Percentiles rank a stretch among this genome's conserved stretches.
These are phyloP conservation scores for Amaranthus palmeri DNA, from an alignment of 148 eudicot species.

Conservation along the genomic window DNA sequence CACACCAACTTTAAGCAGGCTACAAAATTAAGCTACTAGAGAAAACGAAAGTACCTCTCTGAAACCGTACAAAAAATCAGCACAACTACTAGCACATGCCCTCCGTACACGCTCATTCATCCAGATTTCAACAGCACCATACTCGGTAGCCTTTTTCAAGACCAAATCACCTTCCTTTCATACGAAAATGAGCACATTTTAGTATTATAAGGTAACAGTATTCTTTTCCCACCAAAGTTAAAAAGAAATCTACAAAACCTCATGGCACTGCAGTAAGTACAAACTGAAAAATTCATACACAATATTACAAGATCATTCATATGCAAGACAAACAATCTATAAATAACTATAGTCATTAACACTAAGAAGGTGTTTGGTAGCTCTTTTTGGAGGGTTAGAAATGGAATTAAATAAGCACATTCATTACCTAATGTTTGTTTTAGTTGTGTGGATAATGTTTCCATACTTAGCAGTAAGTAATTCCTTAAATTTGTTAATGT, in stretches of 20 bases:
- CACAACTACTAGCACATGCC: constrained; percentile 95
- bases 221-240: background rate
- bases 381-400: too few species aligned
- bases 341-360: background rate
- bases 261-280: background rate
- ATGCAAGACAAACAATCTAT: background rate
- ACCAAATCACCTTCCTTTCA: constrained; percentile 75
- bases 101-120: constrained; percentile 97
- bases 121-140: constrained; percentile 99
- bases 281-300: background rate
- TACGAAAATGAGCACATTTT: constrained; percentile 24
- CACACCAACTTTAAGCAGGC: background rate
- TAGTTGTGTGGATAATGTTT: too few species aligned
- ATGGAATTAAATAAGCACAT: too few species aligned
- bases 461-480: too few species aligned
- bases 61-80: constrained; percentile 92
- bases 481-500: too few species aligned
- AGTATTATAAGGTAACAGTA: background rate
- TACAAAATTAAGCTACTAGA: background rate
- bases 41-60: constrained; percentile 56
- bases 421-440: too few species aligned
- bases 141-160: constrained; percentile 91
- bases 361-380: too few species aligned
- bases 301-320: constrained; percentile 1
- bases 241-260: background rate